Evolutionary conservation across 2,329 filamentous ascomycete species (phyloP).

Genomic region (Diaporthe citrichinensis): DNA sequence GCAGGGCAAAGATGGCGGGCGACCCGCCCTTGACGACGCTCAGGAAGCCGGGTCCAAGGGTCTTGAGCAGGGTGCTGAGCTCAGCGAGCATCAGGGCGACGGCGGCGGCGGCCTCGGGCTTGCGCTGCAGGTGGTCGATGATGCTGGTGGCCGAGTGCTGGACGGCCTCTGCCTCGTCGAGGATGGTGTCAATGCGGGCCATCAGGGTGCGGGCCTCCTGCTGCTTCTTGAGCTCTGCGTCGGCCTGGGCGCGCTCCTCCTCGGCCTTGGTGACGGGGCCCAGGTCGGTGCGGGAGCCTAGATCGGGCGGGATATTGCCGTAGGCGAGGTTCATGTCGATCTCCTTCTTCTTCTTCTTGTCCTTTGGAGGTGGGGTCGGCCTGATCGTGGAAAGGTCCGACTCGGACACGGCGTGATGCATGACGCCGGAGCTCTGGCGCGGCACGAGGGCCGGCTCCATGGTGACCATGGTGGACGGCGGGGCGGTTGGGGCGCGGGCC

Average conservation of each 20-base stretch:
- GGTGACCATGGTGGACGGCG: conserved; percentile 19
- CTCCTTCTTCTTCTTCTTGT: conserved; percentile 56
- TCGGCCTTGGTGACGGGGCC: conserved; percentile 52
- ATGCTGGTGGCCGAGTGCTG: conserved; percentile 87
- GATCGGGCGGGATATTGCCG: conserved; percentile 82
- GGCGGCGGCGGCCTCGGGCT: conserved; percentile 90
- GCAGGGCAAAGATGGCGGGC: conserved; percentile 87
- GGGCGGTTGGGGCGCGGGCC: conserved; percentile 50
- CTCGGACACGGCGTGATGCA: conserved; percentile 57
- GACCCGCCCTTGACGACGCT: conserved; percentile 82
- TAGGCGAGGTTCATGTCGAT: conserved; percentile 96
- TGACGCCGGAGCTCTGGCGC: conserved; percentile 48
- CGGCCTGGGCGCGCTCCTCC: conserved; percentile 51
- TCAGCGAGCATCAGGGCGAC: conserved; percentile 94
- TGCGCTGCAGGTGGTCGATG: conserved; percentile 79
- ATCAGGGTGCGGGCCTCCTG: conserved; percentile 70
- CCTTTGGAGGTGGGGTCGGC: neutral
- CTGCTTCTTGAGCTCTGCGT: conserved; percentile 70
- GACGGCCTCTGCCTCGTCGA: conserved; percentile 90
- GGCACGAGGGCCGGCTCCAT: conserved; percentile 40
- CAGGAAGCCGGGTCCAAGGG: conserved; percentile 87
- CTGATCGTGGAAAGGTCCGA: conserved; percentile 49
- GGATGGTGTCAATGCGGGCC: conserved; percentile 79
- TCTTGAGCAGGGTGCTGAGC: conserved; percentile 84
- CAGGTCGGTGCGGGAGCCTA: conserved; percentile 65